Evolutionary conservation across 2,329 filamentous ascomycete species (phyloP), one percentile per base, ranked within the genome.

Genomic region (Fusarium transvaalense): DNA sequence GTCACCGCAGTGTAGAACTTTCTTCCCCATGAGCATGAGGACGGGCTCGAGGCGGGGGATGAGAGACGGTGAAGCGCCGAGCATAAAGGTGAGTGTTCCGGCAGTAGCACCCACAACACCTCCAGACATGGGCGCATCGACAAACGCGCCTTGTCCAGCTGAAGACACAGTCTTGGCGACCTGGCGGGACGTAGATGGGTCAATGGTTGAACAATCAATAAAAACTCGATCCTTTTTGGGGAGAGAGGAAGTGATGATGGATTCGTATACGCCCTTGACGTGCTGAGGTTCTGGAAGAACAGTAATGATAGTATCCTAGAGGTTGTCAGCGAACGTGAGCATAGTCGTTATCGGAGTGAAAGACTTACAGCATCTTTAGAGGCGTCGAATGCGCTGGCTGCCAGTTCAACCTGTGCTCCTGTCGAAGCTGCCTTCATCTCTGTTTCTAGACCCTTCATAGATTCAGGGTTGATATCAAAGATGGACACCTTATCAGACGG

Each of bases 171-270:
- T 85, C 64, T 89, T 84, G 23, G 94, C 93, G 7, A 98, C 91
- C 69, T 89, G 86, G 38, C 88, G 88, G 2, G 94, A 97, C 4
- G 94, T 93, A 32, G 89, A 89, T 0, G 94, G 94, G 79, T 98
- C 96, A 76, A 99, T 98, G 17, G 96, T 99, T 5, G 95, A 98
- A 79, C 92, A 95, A 79, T 99, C 96, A 76, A 99, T 96, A 79
- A 97, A 97, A 60, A 97, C 82, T 38, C 94, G 90, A 60, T 90
- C 83, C 51, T 85, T 85, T 39, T 83, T 81, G 1, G 84, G 78
- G 0, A 85, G 77, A 4, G 82, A 71, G 4, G 85, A 82, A 46
- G 87, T 84, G 43, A 97, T 83, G 76, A 98, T 94, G 56, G 90
- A 86, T 46, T 88, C 83, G 79, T 94, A 97, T 38, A 97, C 93